Evolutionary conservation across 163 green algal species (phyloP).

Genomic region (Smithsoniella earleae): DNA sequence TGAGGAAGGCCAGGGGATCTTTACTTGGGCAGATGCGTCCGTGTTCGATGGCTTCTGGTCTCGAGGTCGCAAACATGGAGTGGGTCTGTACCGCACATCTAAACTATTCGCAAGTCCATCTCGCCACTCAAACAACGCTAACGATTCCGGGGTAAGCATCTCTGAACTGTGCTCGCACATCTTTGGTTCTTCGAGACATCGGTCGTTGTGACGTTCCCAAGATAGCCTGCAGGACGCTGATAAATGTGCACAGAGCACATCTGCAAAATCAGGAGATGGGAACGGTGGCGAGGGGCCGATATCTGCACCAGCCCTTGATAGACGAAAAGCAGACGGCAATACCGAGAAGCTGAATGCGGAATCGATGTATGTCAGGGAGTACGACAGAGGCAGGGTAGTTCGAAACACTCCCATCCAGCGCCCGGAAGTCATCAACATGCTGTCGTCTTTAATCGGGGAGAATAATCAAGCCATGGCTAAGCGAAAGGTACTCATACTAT

Average conservation of each 20-base stretch:
- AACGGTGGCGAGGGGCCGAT: slow-evolving; percentile 26
- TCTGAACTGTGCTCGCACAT: not conserved
- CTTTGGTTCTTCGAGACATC: not conserved
- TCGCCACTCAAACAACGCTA: not conserved
- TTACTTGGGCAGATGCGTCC: slow-evolving; percentile 67
- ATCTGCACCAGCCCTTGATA: slow-evolving; percentile 14
- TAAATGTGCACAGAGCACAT: not conserved
- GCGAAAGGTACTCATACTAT: slow-evolving; percentile 12
- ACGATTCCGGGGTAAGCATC: not conserved
- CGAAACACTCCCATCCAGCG: slow-evolving; percentile 31
- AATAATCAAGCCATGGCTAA: slow-evolving; percentile 15
- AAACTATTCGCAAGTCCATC: not conserved
- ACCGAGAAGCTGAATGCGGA: slow-evolving; percentile 16
- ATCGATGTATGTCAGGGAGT: slow-evolving; percentile 53
- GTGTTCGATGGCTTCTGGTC: slow-evolving; percentile 75
- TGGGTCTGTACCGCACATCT: slow-evolving; percentile 50
- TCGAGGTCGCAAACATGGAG: slow-evolving; percentile 68
- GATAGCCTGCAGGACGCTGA: not conserved
- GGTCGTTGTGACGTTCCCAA: not conserved
- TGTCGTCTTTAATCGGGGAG: slow-evolving; percentile 1
- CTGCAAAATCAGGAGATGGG: not conserved
- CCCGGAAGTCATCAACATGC: slow-evolving; percentile 12
- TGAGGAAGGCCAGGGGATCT: slow-evolving; percentile 72
- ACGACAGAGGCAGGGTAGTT: slow-evolving; percentile 50
- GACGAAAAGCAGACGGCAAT: not conserved